Evolutionary conservation across 139 green algal genomes (phyloP), one percentile per base, ranked within the genome.

Genomic region (Edaphochlamys debaryana): DNA sequence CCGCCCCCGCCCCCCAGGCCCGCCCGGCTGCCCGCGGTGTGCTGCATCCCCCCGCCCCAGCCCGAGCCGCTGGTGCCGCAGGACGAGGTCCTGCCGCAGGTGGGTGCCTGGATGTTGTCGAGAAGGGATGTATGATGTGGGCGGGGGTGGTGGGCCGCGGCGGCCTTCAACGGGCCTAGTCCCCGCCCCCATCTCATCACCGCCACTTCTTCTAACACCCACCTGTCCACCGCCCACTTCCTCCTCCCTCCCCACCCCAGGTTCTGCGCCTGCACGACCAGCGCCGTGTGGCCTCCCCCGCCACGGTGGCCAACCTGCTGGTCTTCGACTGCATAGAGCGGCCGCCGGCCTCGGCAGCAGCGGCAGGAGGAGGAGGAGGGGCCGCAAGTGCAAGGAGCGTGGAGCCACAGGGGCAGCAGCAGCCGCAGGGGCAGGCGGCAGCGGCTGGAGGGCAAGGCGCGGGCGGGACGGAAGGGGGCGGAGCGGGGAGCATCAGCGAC

Each of bases 241-340:
- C n/a, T n/a, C n/a, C n/a, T n/a, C n/a, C n/a, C n/a, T n/a, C n/a
- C n/a, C 38, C 54, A 42, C 54, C 42, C 3, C 41, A 73, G 60
- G 40, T 74, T 13, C 87, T 85, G 37, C 36, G n/a, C 23, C 45
- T 67, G 76, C 69, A 89, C 29, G 85, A 86, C 40, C 45, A 83
- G 62, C 70, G 80, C 23, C 52, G 77, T 19, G 7, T 74, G 30
- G 36, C 78, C 36, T 69, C 83, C 63, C 80, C 86, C 4, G 68
- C 71, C 9, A 19, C 71, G 36, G 73, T 90, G n/a, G 63, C 84
- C 4, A 87, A 90, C 72, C 42, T 75, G 23, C 48, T 94, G 0
- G 89, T 94, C 63, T 94, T 90, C 58, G 91, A 94, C 70, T 92
- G 84, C 69, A 79, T 92, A n/a, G 64, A 87, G 48, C 79, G 70